Conservation (phyloP, 352 stramenopile species). For the Phytophthora capsici region DNA sequence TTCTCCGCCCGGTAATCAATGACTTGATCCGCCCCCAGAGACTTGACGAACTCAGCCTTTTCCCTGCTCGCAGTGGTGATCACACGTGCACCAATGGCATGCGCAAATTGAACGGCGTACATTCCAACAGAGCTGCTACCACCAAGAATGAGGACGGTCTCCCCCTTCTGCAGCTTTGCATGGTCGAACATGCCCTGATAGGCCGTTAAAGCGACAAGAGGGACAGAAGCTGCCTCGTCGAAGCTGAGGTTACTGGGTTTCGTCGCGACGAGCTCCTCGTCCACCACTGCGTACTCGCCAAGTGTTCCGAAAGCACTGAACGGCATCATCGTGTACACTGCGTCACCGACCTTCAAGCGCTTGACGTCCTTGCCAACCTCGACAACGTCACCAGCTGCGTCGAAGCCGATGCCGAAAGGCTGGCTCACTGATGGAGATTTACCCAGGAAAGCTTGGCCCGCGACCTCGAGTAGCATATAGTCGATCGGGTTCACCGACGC, state of each 20-base stretch:
- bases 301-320: slow-evolving; percentile 35
- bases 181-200: slow-evolving; percentile 52
- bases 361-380: slow-evolving; percentile 33
- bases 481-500: slow-evolving; percentile 73
- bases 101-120: slow-evolving; percentile 63
- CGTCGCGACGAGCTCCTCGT: slow-evolving; percentile 34
- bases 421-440: slow-evolving; percentile 19
- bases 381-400: slow-evolving; percentile 51
- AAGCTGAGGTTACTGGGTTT: slow-evolving; percentile 55
- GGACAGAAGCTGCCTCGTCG: slow-evolving; percentile 52
- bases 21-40: slow-evolving; percentile 34
- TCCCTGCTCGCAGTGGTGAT: slow-evolving; percentile 31
- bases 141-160: slow-evolving; percentile 55
- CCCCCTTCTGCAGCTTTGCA: slow-evolving; percentile 26
- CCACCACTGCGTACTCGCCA: slow-evolving; percentile 1
- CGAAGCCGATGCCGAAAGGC: slow-evolving; percentile 55
- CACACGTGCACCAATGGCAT: slow-evolving; percentile 32
- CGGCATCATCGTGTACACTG: slow-evolving; percentile 56
- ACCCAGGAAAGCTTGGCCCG: slow-evolving; percentile 29
- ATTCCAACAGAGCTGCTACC: slow-evolving; percentile 61
- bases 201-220: slow-evolving; percentile 51
- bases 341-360: slow-evolving; percentile 58
- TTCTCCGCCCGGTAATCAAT: slow-evolving; percentile 45
- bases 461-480: slow-evolving; percentile 58
- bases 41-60: slow-evolving; percentile 34